Evolutionary conservation across 192 early-diverging fungal genomes (phyloP).

Genomic region (Glomus cerebriforme): DNA sequence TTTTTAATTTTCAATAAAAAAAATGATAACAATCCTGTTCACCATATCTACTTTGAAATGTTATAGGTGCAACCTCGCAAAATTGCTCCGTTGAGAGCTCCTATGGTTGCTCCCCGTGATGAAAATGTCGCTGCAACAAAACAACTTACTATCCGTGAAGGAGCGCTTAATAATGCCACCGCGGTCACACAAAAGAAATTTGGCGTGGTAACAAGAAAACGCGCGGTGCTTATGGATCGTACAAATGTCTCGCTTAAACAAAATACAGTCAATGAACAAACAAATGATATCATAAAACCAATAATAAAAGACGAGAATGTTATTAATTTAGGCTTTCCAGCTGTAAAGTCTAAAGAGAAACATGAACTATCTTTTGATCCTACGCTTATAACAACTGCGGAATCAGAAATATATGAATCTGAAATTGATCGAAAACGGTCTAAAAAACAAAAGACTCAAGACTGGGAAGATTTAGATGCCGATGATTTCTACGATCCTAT

Average conservation of each 20-base stretch:
- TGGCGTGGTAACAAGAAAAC: neutral
- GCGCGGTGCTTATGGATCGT: neutral
- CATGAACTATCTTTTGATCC: neutral
- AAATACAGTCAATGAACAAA: neutral
- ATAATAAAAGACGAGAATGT: neutral
- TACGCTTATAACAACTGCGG: neutral
- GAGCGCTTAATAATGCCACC: neutral
- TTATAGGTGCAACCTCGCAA: neutral
- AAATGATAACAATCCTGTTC: neutral
- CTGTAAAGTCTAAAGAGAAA: neutral
- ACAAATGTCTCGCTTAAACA: neutral
- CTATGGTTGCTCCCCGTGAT: neutral
- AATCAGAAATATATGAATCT: neutral
- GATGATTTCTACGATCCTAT: slow-evolving; percentile 81
- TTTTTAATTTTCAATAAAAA: neutral
- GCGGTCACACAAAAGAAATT: neutral
- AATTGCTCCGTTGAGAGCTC: neutral
- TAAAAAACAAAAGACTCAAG: slow-evolving; percentile 36
- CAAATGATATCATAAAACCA: neutral
- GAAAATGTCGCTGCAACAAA: neutral
- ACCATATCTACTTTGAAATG: neutral
- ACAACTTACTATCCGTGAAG: neutral
- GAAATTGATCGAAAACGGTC: slow-evolving; percentile 7
- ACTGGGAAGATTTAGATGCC: slow-evolving; percentile 78
- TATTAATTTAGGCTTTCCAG: neutral